Evolutionary conservation across 768 basidiomycete genomes (phyloP), one percentile per base, ranked within the genome.

Genomic region (Coprinopsis marcescibilis): DNA sequence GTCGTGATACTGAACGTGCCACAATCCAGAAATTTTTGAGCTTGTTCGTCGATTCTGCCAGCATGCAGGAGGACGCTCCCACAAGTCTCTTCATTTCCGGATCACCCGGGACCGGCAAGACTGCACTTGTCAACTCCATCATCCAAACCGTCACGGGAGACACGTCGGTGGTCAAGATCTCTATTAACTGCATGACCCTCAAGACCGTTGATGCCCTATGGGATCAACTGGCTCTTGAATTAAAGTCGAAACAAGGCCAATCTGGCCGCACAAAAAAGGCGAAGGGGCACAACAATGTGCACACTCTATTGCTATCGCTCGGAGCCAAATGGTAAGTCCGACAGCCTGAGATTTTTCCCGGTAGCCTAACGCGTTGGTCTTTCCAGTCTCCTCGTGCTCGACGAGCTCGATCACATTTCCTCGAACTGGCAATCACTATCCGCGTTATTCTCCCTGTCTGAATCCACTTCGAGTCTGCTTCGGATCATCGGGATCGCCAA

Each of bases 71-170:
- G 15, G 56, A 55, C 3, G 44, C 51, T 19, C 58, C 65, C 21
- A 69, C 78, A 8, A 73, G 78, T 34, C 71, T 95, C 48, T 97
- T 94, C 63, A 83, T 97, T 43, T 94, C 93, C 7, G 95, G 95
- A 7, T 80, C 90, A 1, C 92, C 93, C 3, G 95, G 94, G 1
- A 91, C 90, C 2, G 91, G 91, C 15, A 94, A 95, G 68, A 94
- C 89, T 1, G 91, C 89, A 0, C 69, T 95, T 3, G 78, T 92
- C 21, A 83, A 84, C 55, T 69, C 81, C 3, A 66, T 89, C 23
- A 61, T 93, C 17, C 63, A 62, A 15, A 63, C 66, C 6, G 52
- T 75, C 21, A 62, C 69, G 20, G 55, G 67, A 6, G 67, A 70
- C 34, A 45, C 56, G 4, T 60, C 71, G n/a, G 60, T 77, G 35